Evolutionary conservation across 2,329 filamentous ascomycete species (phyloP).

Genomic region (Neoscytalidium dimidiatum): DNA sequence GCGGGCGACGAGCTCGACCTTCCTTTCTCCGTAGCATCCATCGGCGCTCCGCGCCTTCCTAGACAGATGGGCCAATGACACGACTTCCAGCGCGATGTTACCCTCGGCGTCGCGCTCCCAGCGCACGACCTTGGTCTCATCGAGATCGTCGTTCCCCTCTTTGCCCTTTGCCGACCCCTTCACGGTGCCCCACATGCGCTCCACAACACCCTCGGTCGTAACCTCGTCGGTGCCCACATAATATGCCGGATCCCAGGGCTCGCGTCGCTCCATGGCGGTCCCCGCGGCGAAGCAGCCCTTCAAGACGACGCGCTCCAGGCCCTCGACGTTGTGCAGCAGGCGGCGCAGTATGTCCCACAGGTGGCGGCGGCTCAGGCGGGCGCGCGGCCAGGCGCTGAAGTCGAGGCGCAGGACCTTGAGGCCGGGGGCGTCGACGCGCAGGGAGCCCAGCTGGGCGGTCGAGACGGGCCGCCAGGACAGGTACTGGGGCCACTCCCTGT

Average conservation of each 20-base stretch:
- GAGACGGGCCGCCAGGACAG: conserved; percentile 28
- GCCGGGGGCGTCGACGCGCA: conserved; percentile 31
- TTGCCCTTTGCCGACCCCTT: conserved; percentile 15
- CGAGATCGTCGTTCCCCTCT: conserved; percentile 29
- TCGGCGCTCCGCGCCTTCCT: conserved; percentile 21
- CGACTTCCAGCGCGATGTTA: conserved; percentile 34
- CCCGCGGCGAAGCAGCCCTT: conserved; percentile 34
- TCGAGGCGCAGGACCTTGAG: conserved; percentile 38
- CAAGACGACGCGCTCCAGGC: conserved; percentile 35
- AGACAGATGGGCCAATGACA: conserved; percentile 26
- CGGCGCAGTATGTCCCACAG: conserved; percentile 36
- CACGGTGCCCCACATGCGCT: conserved; percentile 35
- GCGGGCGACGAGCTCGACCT: conserved; percentile 5
- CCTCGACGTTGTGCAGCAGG: conserved; percentile 30
- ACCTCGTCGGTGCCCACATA: conserved; percentile 40
- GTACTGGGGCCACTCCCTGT: conserved; percentile 40
- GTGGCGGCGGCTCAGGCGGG: conserved; percentile 31
- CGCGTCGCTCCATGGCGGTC: conserved; percentile 30
- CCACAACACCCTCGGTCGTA: conserved; percentile 34
- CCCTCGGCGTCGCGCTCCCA: conserved; percentile 31
- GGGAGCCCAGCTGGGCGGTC: conserved; percentile 25
- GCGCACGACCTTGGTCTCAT: conserved; percentile 31
- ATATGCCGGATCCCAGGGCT: conserved; percentile 39
- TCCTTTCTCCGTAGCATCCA: conserved; percentile 6
- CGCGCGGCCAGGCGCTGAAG: conserved; percentile 36